Conservation (phyloP, 352 stramenopile species). For the Sclerospora graminicola region DNA sequence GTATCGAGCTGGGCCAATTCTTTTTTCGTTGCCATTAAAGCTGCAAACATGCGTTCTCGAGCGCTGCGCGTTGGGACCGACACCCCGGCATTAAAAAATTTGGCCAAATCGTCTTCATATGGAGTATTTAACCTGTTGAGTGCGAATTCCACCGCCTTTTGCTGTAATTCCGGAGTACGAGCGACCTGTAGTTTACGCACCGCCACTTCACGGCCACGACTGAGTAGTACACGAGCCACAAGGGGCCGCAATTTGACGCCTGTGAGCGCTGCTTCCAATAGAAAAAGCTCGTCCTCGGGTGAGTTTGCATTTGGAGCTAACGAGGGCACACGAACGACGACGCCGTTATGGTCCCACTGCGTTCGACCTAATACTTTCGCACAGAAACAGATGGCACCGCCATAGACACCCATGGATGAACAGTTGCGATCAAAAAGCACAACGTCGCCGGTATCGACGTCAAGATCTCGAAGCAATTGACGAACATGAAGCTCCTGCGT, state of each 20-base stretch:
- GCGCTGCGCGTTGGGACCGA: slow-evolving; percentile 55
- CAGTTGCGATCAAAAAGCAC: slow-evolving; percentile 79
- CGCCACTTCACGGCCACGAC: slow-evolving; percentile 52
- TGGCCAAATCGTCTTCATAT: slow-evolving; percentile 72
- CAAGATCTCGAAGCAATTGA: slow-evolving; percentile 40
- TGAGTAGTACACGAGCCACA: slow-evolving; percentile 63
- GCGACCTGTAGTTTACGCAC: slow-evolving; percentile 68
- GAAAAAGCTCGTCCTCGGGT: slow-evolving; percentile 38
- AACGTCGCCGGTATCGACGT: slow-evolving; percentile 67
- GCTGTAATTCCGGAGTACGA: slow-evolving; percentile 48
- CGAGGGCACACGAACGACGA: slow-evolving; percentile 46
- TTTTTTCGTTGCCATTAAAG: slow-evolving; percentile 54
- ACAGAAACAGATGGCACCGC: slow-evolving; percentile 60
- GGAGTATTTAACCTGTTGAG: slow-evolving; percentile 44
- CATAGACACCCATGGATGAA: slow-evolving; percentile 65
- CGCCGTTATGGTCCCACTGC: slow-evolving; percentile 81
- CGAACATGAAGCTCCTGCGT: slow-evolving; percentile 10
- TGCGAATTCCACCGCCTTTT: slow-evolving; percentile 50
- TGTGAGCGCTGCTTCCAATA: slow-evolving; percentile 66
- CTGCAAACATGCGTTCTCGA: slow-evolving; percentile 66
- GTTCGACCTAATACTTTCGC: slow-evolving; percentile 78
- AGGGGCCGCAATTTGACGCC: slow-evolving; percentile 80
- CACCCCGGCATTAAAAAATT: slow-evolving; percentile 68
- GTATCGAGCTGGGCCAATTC: slow-evolving; percentile 44
- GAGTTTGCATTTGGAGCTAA: slow-evolving; percentile 6